Base-by-base conservation (phyloP, 331 rosid genomes). In the Malus hybrid region DNA sequence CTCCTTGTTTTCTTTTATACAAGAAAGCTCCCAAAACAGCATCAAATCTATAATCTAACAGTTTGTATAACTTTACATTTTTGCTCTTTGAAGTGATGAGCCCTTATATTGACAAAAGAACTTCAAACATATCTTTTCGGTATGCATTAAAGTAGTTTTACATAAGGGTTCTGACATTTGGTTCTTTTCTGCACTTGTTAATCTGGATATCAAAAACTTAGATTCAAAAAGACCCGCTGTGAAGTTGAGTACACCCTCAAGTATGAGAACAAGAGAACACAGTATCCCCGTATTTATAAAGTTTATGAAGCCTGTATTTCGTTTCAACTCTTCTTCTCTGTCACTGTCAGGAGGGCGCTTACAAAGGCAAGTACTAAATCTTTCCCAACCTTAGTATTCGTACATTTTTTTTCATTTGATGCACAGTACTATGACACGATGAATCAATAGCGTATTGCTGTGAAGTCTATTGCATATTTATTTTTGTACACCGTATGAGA, bases 181-280 rank as follows among this genome's bases (percentile, higher is more conserved):
- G 52, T 36, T 65, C 68, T 34, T 44, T 34, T 67, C 61, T 32
- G 48, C 76, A 44, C 72, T 69, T 57, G 27, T 67, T 67, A 65
- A 78, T 73, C 15, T 65, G n/a, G 20, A 44, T 76, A 61, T 82
- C 34, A 50, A 31, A 71, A 71, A 79, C 83, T 81, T 76, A 84
- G 98, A 94, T 90, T 85, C 90, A 10, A 63, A 62, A 71, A 91
- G 97, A 76, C 97, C 97, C 44, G 33, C 81, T 33, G 96, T 90
- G 79, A 90, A 80, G 94, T 86, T 94, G 85, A 90, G 93, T 68
- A 88, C 90, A 56, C 63, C 95, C 76, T 86, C 91, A 73, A 75
- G 84, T 62, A 79, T 65, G 88, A 87, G 86, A 85, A 91, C 97
- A 63, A 92, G 52, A 85, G 90, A 93, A 59, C 80, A 84, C 77